Conservation (phyloP, 805 yeast species). For the Sugiyamaella boreocaroliniensis region DNA sequence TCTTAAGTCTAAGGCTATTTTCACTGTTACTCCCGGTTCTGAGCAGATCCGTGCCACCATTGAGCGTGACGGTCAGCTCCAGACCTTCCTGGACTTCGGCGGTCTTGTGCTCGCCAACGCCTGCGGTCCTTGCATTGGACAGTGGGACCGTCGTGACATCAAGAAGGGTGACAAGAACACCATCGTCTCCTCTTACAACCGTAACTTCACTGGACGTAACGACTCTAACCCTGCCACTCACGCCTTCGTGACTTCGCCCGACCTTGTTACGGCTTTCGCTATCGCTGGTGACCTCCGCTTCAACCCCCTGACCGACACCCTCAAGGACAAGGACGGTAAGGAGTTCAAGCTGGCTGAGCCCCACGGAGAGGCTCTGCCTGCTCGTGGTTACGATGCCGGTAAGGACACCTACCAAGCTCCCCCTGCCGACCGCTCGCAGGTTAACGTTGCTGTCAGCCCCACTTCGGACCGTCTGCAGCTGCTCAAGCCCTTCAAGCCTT, state of each 20-base stretch:
- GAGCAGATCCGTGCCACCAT: slow-evolving; percentile 98
- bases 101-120: slow-evolving; percentile 95
- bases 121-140: slow-evolving; percentile 99
- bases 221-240: slow-evolving; percentile 97
- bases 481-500: slow-evolving; percentile 87
- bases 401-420: slow-evolving; percentile 95
- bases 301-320: slow-evolving; percentile 90
- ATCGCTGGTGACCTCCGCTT: slow-evolving; percentile 94
- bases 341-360: slow-evolving; percentile 88
- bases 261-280: slow-evolving; percentile 90
- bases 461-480: slow-evolving; percentile 92
- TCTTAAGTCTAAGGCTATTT: slow-evolving; percentile 82
- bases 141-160: slow-evolving; percentile 94
- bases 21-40: slow-evolving; percentile 95
- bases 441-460: slow-evolving; percentile 75
- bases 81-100: slow-evolving; percentile 84
- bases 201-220: slow-evolving; percentile 96
- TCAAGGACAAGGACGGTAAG: slow-evolving; percentile 81
- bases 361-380: slow-evolving; percentile 83
- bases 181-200: slow-evolving; percentile 93
- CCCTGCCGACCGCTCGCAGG: slow-evolving; percentile 74
- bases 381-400: slow-evolving; percentile 86
- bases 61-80: slow-evolving; percentile 89
- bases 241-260: slow-evolving; percentile 96
- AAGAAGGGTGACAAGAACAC: slow-evolving; percentile 94